Base-by-base conservation (phyloP, 371 early-diverging fungal species). In the Nosema granulosis region DNA sequence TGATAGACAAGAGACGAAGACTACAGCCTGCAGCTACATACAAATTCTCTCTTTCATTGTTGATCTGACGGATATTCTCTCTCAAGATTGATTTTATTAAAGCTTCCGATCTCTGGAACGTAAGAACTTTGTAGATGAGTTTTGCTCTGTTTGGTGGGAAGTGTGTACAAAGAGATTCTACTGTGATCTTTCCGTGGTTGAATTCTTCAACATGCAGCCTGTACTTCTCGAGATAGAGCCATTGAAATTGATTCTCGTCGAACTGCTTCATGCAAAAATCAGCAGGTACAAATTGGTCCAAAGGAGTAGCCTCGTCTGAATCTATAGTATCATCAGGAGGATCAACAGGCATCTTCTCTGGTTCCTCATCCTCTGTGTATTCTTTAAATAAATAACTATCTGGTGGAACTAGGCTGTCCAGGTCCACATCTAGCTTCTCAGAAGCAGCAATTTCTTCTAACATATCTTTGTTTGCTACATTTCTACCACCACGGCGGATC, bases 21-120 rank as follows among this genome's bases (percentile, higher is more conserved):
- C 75, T 80, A 71, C 77, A 80, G 54, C 79, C 73, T 13, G 83
- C 74, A 16, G 80, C 71, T 18, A 54, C 74, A 73, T 79, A 80
- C 22, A 86, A 70, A 76, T 82, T 78, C 16, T 24, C 61, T 75
- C 84, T 68, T 66, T 84, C 84, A 49, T 81, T 76, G 50, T 82
- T 79, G 13, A 86, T 68, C 68, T 84, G 85, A 61, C 84, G 74
- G 32, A 83, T 81, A 63, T 82, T 84, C 18, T 79, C 83, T 38
- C 69, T 74, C 67, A 86, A 86, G 1, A 74, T 69, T 1, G 62
- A 32, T 51, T 79, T 78, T 22, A 69, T 50, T 29, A 86, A 65
- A 35, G 73, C 43, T 57, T 71, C 68, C 29, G 75, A 62, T 43
- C 81, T 80, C 20, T 78, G 76, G 61, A 83, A 81, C 0, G 83